phyloP scores from a whole-genome alignment of 1,139 yeast species.

The Saccharomycopsis hybrid region DNA sequence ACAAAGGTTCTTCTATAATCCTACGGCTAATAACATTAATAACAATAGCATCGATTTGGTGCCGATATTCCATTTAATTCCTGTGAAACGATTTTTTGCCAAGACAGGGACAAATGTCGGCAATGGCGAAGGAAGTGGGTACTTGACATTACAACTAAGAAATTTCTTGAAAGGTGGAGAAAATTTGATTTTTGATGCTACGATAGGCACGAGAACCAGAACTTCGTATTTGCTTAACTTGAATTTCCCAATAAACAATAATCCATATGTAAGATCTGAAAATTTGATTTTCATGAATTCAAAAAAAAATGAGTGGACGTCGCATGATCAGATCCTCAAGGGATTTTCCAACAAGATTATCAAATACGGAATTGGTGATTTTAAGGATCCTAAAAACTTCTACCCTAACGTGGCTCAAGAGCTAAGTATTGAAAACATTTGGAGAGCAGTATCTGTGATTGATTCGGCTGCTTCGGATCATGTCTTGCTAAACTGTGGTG shows the following conservation, averaged over 20 bases:
- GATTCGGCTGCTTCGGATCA: constrained; percentile 27
- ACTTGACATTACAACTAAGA: constrained; percentile 65
- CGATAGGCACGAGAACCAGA: constrained; percentile 71
- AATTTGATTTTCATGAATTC: constrained; percentile 50
- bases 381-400: constrained; percentile 1
- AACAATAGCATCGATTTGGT: constrained; percentile 30
- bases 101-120: constrained; percentile 94
- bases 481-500: constrained; percentile 45
- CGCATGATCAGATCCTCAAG: constrained; percentile 52
- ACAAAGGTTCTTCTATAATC: not conserved
- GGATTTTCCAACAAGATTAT: constrained; percentile 53
- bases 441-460: constrained; percentile 48
- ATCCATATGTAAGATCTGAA: constrained; percentile 49
- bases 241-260: constrained; percentile 53
- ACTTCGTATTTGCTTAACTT: constrained; percentile 64
- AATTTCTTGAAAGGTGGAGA: constrained; percentile 92
- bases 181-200: constrained; percentile 65
- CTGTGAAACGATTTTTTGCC: constrained; percentile 63
- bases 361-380: constrained; percentile 20
- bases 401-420: constrained; percentile 41
- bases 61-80: constrained; percentile 52
- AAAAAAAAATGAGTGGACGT: constrained; percentile 61
- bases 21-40: not conserved
- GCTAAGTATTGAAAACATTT: constrained; percentile 54
- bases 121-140: constrained; percentile 93